A percentile compares a stretch with the other conserved stretches of the same genome.
These are phyloP conservation scores for Crithidia acanthocephali DNA, from an alignment of 208 protist genomes.

Conservation along the genomic window DNA sequence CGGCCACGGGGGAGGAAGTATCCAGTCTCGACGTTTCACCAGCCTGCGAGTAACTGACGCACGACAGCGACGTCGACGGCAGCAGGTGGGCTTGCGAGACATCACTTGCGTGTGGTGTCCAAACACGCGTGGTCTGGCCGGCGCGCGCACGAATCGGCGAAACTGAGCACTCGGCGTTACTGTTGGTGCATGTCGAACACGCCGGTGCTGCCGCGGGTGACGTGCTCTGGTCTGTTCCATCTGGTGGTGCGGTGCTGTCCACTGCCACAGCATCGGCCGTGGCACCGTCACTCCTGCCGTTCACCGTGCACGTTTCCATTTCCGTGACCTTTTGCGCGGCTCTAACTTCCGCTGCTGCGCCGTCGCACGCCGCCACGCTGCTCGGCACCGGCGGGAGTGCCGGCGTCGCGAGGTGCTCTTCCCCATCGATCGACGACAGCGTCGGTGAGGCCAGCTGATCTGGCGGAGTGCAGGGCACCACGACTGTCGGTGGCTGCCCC, in stretches of 20 bases:
- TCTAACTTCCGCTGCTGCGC: background rate
- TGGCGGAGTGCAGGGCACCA: constrained; percentile 4
- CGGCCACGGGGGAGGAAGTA: too few relatives aligned
- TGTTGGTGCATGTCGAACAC: background rate
- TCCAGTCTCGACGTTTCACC: too few relatives aligned
- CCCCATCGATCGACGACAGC: constrained; percentile 13
- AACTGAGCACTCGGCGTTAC: constrained; percentile 15
- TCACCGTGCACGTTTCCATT: too few relatives aligned
- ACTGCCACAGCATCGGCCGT: background rate
- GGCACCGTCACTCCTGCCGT: background rate
- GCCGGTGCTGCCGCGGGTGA: background rate
- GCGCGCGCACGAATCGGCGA: constrained; percentile 19
- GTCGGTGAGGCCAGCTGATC: constrained; percentile 4
- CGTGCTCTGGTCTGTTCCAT: too few relatives aligned
- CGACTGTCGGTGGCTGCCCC: background rate
- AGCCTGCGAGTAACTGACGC: background rate
- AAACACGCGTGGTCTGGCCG: constrained; percentile 27
- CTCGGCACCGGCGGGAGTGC: background rate
- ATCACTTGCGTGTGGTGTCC: constrained; percentile 23
- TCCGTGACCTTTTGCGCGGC: background rate
- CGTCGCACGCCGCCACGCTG: background rate
- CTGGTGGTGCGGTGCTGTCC: too few relatives aligned
- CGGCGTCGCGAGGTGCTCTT: background rate
- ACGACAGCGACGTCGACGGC: background rate
- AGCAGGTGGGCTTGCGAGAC: constrained; percentile 4